Evolutionary conservation across 2,329 filamentous ascomycete genomes (phyloP).

Genomic region (Apiospora koreana): DNA sequence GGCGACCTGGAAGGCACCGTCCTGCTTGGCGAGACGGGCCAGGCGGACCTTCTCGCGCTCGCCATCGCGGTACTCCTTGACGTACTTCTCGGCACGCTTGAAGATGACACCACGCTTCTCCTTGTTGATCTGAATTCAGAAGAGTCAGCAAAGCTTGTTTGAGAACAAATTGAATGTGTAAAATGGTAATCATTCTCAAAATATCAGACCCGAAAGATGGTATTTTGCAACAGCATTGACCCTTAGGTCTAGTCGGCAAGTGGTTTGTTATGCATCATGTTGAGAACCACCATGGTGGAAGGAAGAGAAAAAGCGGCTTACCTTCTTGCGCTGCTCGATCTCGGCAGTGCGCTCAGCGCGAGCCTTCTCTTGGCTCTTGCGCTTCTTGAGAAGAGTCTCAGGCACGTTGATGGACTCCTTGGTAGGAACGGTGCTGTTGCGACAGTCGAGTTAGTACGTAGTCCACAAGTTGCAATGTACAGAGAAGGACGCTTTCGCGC

Average conservation of each 20-base stretch:
- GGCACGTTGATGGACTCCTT: slow-evolving; percentile 95
- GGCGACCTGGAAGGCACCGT: slow-evolving; percentile 91
- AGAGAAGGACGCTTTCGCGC: neutral
- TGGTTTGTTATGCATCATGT: slow-evolving; percentile 88
- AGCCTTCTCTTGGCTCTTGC: slow-evolving; percentile 99
- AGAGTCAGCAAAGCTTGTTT: slow-evolving; percentile 15
- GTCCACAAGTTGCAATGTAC: slow-evolving; percentile 45
- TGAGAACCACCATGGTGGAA: slow-evolving; percentile 31
- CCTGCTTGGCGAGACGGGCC: slow-evolving; percentile 82
- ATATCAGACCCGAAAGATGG: slow-evolving; percentile 99
- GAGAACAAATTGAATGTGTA: slow-evolving; percentile 31
- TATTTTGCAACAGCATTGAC: slow-evolving; percentile 99
- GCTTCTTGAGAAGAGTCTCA: slow-evolving; percentile 99
- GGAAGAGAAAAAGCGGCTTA: slow-evolving; percentile 52
- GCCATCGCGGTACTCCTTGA: slow-evolving; percentile 97
- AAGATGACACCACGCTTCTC: slow-evolving; percentile 98
- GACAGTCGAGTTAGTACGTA: slow-evolving; percentile 75
- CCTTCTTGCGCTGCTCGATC: slow-evolving; percentile 85
- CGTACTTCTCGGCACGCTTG: slow-evolving; percentile 99
- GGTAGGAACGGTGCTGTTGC: slow-evolving; percentile 82
- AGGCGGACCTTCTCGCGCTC: slow-evolving; percentile 99
- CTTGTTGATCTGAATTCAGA: slow-evolving; percentile 78
- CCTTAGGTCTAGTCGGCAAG: slow-evolving; percentile 84
- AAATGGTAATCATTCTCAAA: slow-evolving; percentile 26
- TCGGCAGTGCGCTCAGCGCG: slow-evolving; percentile 83